Evolutionary conservation across 2,329 filamentous ascomycete genomes (phyloP).

Genomic region (Neoarthrinium moseri): DNA sequence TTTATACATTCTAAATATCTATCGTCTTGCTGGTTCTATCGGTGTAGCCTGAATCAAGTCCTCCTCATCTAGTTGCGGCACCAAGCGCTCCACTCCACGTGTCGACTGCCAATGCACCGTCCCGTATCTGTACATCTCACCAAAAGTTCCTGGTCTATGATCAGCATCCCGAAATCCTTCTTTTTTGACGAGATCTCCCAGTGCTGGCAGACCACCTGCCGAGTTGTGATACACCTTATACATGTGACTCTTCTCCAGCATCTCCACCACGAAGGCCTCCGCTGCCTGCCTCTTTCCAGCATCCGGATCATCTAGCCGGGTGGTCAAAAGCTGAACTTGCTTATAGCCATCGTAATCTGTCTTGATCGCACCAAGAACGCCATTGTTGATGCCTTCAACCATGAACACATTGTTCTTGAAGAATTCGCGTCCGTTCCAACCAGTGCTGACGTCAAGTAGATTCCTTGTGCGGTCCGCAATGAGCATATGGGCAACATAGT

Average conservation of each 20-base stretch:
- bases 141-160: slow-evolving; percentile 31
- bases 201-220: slow-evolving; percentile 23
- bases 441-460: slow-evolving; percentile 25
- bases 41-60: too few relatives aligned
- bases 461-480: slow-evolving; percentile 31
- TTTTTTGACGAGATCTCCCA: slow-evolving; percentile 28
- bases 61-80: too few relatives aligned
- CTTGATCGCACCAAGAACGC: slow-evolving; percentile 28
- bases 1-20: too few relatives aligned
- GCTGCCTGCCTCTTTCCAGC: slow-evolving; percentile 21
- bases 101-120: slow-evolving; percentile 32
- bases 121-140: slow-evolving; percentile 32
- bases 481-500: slow-evolving; percentile 36
- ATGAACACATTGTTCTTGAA: slow-evolving; percentile 30
- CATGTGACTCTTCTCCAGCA: slow-evolving; percentile 32
- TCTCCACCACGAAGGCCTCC: slow-evolving; percentile 30
- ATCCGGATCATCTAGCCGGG: slow-evolving; percentile 28
- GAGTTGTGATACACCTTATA: slow-evolving; percentile 37
- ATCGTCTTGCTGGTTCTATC: too few relatives aligned
- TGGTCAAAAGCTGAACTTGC: slow-evolving; percentile 31
- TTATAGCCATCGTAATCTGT: slow-evolving; percentile 25
- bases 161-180: slow-evolving; percentile 23
- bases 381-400: slow-evolving; percentile 29
- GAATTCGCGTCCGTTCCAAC: slow-evolving; percentile 31
- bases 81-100: slow-evolving; percentile 22